A percentile compares a stretch with the other conserved stretches of the same genome.
Conservation (phyloP, 176 grass and related monocot genomes). For the Aegilops speltoides region DNA sequence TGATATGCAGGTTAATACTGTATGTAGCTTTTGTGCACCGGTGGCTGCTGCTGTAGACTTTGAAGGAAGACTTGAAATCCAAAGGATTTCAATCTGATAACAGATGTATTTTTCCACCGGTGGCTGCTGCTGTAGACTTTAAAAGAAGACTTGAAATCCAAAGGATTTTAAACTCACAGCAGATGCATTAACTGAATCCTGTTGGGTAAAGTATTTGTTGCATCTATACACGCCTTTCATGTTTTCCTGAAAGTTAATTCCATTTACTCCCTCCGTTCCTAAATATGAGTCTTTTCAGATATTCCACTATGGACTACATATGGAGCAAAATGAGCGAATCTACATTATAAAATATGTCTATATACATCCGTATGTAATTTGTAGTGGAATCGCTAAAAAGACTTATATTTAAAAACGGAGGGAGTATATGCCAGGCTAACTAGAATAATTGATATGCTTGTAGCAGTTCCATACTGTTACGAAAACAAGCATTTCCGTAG, state of each 20-base stretch:
- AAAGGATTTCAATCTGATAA: no score
- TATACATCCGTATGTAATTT: no score
- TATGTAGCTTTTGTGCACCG: not conserved
- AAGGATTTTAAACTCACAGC: not conserved
- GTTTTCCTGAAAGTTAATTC: not conserved
- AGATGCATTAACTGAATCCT: constrained; percentile 65
- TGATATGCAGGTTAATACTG: not conserved
- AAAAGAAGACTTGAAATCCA: constrained; percentile 61
- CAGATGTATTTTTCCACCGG: constrained; percentile 34
- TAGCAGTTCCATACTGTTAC: no score
- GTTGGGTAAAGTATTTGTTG: constrained; percentile 65
- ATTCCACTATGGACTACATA: no score
- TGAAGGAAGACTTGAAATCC: constrained; percentile 61
- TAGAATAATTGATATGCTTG: no score
- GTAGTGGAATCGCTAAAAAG: no score
- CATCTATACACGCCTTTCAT: not conserved
- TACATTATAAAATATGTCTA: no score
- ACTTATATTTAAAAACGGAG: no score
- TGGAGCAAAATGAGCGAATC: no score
- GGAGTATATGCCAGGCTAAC: not conserved
- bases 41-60: constrained; percentile 38
- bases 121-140: constrained; percentile 39
- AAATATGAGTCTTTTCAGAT: no score
- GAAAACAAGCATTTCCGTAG: not conserved
- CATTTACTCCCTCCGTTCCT: no score